Conservation (phyloP, 352 stramenopile genomes). For the Phytophthora hibernalis region DNA sequence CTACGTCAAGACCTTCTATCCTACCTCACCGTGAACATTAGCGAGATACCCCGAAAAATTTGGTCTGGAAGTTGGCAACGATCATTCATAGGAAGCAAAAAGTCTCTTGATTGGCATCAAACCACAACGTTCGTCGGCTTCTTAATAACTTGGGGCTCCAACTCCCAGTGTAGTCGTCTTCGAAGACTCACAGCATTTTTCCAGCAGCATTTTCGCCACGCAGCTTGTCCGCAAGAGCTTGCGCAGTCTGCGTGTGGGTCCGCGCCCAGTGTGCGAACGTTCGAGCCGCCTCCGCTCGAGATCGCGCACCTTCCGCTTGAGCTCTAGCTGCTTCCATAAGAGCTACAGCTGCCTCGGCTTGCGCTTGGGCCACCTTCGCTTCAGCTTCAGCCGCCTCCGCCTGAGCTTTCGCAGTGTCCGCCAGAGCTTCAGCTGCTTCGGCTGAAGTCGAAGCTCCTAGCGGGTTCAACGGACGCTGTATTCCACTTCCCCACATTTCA, state of each 20-base stretch:
- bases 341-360: slow-evolving; percentile 34
- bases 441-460: slow-evolving; percentile 16
- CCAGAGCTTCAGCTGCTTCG: slow-evolving; percentile 23
- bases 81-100: no score
- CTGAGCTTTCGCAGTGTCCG: slow-evolving; percentile 28
- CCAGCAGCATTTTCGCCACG: background rate
- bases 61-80: no score
- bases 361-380: slow-evolving; percentile 8
- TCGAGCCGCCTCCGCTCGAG: slow-evolving; percentile 26
- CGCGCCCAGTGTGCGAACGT: slow-evolving; percentile 26
- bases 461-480: background rate
- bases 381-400: slow-evolving; percentile 5
- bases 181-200: background rate
- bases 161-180: no score
- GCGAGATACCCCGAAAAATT: no score
- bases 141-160: no score
- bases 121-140: no score
- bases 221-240: slow-evolving; percentile 27
- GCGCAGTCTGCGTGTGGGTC: slow-evolving; percentile 16
- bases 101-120: no score
- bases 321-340: slow-evolving; percentile 27
- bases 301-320: slow-evolving; percentile 24
- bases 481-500: slow-evolving; percentile 1
- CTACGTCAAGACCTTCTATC: no score
- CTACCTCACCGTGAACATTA: no score